These are phyloP conservation scores for Stemphylium lycopersici DNA, from an alignment of 2,329 filamentous ascomycete species.

Conservation along the genomic window DNA sequence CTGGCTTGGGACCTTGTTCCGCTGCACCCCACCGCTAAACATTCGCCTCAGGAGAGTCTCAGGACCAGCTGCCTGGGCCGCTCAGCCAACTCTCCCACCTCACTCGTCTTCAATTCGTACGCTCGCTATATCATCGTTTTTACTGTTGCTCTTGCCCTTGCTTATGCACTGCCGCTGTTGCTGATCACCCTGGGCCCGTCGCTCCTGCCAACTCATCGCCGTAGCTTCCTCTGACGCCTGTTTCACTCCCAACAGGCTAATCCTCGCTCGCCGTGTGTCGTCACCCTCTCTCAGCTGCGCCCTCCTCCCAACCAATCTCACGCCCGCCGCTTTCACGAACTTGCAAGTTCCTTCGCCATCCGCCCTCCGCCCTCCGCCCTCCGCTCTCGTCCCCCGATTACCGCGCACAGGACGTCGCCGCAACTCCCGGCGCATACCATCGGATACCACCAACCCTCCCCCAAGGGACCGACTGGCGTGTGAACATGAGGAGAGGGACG, in stretches of 20 bases:
- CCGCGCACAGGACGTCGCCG: not conserved
- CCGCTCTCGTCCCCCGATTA: not conserved
- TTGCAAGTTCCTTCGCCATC: not conserved
- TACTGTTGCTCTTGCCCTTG: not conserved
- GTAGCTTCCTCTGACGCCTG: conserved; percentile 18
- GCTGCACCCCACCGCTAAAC: conserved; percentile 18
- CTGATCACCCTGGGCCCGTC: conserved; percentile 16
- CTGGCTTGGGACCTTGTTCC: conserved; percentile 8
- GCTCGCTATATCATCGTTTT: conserved; percentile 13
- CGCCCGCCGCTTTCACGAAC: not conserved
- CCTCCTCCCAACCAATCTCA: not conserved
- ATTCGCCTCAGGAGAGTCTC: conserved; percentile 23
- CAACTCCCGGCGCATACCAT: conserved; percentile 3
- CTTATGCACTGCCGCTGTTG: conserved; percentile 9
- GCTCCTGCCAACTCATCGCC: conserved; percentile 27
- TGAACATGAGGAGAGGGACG: conserved; percentile 39
- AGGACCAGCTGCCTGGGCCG: conserved; percentile 9
- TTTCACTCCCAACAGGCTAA: conserved; percentile 25
- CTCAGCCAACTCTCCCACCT: conserved; percentile 2
- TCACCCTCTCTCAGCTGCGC: conserved; percentile 4
- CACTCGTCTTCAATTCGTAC: conserved; percentile 18
- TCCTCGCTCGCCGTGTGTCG: conserved; percentile 25
- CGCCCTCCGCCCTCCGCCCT: not conserved
- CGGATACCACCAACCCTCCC: not conserved
- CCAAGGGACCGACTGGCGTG: conserved; percentile 2